Percentiles rank a stretch among this genome's conserved stretches.
Conservation (phyloP, 345 rosid species). For the Viola odorata region DNA sequence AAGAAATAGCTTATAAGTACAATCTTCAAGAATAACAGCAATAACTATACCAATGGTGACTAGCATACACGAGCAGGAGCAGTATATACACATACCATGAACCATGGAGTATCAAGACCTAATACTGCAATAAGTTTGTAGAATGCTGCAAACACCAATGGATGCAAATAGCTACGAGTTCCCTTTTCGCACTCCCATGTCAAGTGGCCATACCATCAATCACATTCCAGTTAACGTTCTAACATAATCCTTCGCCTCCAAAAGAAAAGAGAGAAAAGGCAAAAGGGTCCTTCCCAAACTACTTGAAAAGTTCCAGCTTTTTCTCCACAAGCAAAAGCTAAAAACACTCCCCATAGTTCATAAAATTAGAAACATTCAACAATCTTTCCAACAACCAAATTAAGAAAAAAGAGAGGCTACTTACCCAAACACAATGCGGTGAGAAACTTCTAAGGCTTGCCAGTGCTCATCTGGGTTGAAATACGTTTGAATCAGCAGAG, state of each 20-base stretch:
- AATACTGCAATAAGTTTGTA: slow-evolving; percentile 59
- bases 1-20: not conserved
- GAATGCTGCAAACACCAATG: slow-evolving; percentile 53
- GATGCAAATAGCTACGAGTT: slow-evolving; percentile 87
- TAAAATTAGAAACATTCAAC: too few relatives aligned
- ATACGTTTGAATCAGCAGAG: slow-evolving; percentile 70
- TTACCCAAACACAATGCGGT: slow-evolving; percentile 73
- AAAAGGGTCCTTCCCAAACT: not conserved
- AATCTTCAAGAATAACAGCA: not conserved
- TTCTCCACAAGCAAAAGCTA: not conserved
- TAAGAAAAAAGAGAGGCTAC: not conserved
- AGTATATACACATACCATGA: slow-evolving; percentile 44
- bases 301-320: not conserved
- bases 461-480: slow-evolving; percentile 95
- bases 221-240: not conserved
- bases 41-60: too few relatives aligned
- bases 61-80: not conserved
- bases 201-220: slow-evolving; percentile 70
- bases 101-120: slow-evolving; percentile 32
- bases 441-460: slow-evolving; percentile 91
- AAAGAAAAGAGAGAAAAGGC: not conserved
- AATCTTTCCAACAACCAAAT: not conserved
- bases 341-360: not conserved
- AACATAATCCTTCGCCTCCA: not conserved
- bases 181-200: slow-evolving; percentile 96